phyloP scores from a whole-genome alignment of 2,329 filamentous ascomycete species.

The Dactylellina cionopaga region DNA sequence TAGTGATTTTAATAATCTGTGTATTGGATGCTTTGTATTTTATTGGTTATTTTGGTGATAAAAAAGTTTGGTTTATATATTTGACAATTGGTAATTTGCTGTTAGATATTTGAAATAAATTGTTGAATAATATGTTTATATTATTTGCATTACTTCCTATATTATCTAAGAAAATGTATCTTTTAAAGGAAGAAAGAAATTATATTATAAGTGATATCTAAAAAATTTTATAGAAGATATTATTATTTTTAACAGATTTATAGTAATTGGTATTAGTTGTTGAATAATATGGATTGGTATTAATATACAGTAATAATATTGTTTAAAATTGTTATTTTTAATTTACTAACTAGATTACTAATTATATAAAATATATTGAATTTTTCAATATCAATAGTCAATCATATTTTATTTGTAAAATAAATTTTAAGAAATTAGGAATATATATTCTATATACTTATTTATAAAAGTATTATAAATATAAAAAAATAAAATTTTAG shows the following conservation, averaged over 20 bases:
- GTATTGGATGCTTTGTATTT: background rate
- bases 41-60: background rate
- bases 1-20: background rate
- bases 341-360: background rate
- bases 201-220: background rate
- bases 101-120: background rate
- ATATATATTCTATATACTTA: background rate
- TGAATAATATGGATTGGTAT: background rate
- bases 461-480: background rate
- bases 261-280: background rate
- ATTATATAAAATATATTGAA: background rate
- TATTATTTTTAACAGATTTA: background rate
- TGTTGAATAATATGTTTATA: background rate
- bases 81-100: background rate
- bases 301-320: background rate
- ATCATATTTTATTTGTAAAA: conserved; percentile 1
- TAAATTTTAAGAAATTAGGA: background rate
- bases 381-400: background rate
- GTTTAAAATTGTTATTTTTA: background rate
- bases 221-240: background rate
- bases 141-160: background rate
- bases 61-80: background rate
- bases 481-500: background rate
- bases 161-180: background rate
- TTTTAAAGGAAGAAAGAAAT: too few relatives aligned